Evolutionary conservation across 495 filamentous ascomycete genomes (phyloP).

Genomic region (Filosporella fistucella): DNA sequence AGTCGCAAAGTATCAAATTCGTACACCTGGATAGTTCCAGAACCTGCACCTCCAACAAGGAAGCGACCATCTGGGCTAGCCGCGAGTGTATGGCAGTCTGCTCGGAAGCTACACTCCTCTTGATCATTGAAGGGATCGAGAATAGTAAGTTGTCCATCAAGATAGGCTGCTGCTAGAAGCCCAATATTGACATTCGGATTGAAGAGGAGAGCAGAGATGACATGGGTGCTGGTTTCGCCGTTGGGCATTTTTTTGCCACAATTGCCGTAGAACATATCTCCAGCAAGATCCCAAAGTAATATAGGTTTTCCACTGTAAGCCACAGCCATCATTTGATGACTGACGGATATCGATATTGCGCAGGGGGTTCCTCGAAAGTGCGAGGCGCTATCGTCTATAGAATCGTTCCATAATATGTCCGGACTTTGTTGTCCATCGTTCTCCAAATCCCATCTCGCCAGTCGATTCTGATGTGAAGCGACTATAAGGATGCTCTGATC

Average conservation of each 20-base stretch:
- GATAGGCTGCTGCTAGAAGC: slow-evolving; percentile 27
- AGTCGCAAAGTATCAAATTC: slow-evolving; percentile 33
- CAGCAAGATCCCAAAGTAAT: slow-evolving; percentile 25
- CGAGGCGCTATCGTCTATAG: not conserved
- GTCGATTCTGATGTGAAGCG: slow-evolving; percentile 13
- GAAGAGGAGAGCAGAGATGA: slow-evolving; percentile 26
- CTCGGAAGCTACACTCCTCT: slow-evolving; percentile 7
- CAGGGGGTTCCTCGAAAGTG: slow-evolving; percentile 7
- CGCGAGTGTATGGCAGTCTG: slow-evolving; percentile 16
- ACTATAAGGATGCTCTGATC: slow-evolving; percentile 17
- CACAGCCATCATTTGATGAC: slow-evolving; percentile 21
- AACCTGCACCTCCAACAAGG: slow-evolving; percentile 22
- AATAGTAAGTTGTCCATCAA: slow-evolving; percentile 28
- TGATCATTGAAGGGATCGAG: slow-evolving; percentile 24
- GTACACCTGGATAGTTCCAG: slow-evolving; percentile 29
- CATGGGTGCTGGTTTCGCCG: slow-evolving; percentile 19
- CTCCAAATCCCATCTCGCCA: slow-evolving; percentile 21
- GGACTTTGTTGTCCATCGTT: slow-evolving; percentile 9
- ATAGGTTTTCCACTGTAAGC: slow-evolving; percentile 21
- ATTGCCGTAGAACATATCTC: slow-evolving; percentile 23
- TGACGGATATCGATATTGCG: slow-evolving; percentile 14
- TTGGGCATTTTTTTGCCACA: slow-evolving; percentile 24
- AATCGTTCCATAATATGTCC: slow-evolving; percentile 15
- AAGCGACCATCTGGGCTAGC: slow-evolving; percentile 28
- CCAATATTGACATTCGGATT: slow-evolving; percentile 28